Evolutionary conservation across 2,329 filamentous ascomycete species (phyloP), one percentile per base, ranked within the genome.

Genomic region (Dactylellina drechsleri): DNA sequence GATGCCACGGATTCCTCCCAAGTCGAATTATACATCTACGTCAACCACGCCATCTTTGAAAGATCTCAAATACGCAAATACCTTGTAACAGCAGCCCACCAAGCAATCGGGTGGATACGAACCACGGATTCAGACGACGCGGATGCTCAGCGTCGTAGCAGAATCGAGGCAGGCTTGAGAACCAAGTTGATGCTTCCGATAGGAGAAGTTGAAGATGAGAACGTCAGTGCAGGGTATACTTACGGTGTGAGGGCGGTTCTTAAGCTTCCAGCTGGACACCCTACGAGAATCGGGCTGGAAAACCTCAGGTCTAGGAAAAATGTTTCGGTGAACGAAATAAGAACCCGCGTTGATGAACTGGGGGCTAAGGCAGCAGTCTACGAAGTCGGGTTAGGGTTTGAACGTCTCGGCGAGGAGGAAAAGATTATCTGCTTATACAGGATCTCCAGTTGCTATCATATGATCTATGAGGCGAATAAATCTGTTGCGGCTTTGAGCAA

Each of bases 11-110:
- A 59, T 26, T 4, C 36, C 23, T 45, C 56, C 18, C 56, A 59
- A 47, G 45, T 59, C 41, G 56, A 59, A 47, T 31, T 59, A 4
- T 59, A 59, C 26, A 59, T 59, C 10, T 59, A 59, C 23, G 45
- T 59, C 23, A 45, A 31, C 16, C 41, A 59, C 40, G 41, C 56
- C 18, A 59, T 59, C 4, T 59, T 59, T 16, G 41, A 59, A 59
- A 59, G 56, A 59, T 59, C 56, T 7, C 36, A 59, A 2, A 7
- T 45, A 16, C 10, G 56, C 7, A 59, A 31, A 26, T 59, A 59
- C 56, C 26, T 59, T 2, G 56, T 26, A 59, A 59, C 40, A 26
- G 40, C 56, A 12, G 45, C 56, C 15, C 56, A 59, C 4, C 56
- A 59, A 26, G 56, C 56, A 23, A 45, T 45, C 36, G 56, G 36